phyloP scores from a whole-genome alignment of 1,284 basidiomycete genomes.

The Megacollybia platyphylla region DNA sequence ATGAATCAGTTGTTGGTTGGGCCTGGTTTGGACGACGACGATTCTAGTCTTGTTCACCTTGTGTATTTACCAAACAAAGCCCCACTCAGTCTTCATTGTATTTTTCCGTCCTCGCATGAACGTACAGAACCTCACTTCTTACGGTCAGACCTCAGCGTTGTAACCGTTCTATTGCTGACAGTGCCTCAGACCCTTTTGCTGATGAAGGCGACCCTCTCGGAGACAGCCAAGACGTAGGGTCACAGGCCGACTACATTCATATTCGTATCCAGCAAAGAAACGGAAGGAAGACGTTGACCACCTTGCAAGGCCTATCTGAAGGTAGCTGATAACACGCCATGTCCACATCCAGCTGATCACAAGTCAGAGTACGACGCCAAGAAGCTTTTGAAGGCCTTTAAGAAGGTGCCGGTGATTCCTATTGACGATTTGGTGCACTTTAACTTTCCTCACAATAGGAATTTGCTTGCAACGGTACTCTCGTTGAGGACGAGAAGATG shows the following conservation, averaged over 20 bases:
- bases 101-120: slow-evolving; percentile 63
- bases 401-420: slow-evolving; percentile 52
- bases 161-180: slow-evolving; percentile 9
- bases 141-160: slow-evolving; percentile 40
- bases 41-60: slow-evolving; percentile 2
- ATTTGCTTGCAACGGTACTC: slow-evolving; percentile 98
- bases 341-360: slow-evolving; percentile 8
- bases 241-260: slow-evolving; percentile 82
- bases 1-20: too few relatives aligned
- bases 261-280: slow-evolving; percentile 99
- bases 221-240: slow-evolving; percentile 66
- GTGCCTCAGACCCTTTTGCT: slow-evolving; percentile 76
- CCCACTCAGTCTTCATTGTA: slow-evolving; percentile 32
- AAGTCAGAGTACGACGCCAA: slow-evolving; percentile 89
- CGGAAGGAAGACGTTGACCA: slow-evolving; percentile 98
- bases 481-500: slow-evolving; percentile 94
- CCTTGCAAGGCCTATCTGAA: slow-evolving; percentile 92
- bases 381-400: slow-evolving; percentile 98
- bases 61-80: slow-evolving; percentile 13
- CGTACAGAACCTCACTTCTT: slow-evolving; percentile 79
- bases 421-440: slow-evolving; percentile 1
- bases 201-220: slow-evolving; percentile 78
- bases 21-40: too few relatives aligned
- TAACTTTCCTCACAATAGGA: slow-evolving; percentile 39
- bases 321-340: slow-evolving; percentile 33